These are phyloP conservation scores for Rutidosis leptorrhynchoides DNA, from an alignment of 129 eudicot species.

Conservation along the genomic window DNA sequence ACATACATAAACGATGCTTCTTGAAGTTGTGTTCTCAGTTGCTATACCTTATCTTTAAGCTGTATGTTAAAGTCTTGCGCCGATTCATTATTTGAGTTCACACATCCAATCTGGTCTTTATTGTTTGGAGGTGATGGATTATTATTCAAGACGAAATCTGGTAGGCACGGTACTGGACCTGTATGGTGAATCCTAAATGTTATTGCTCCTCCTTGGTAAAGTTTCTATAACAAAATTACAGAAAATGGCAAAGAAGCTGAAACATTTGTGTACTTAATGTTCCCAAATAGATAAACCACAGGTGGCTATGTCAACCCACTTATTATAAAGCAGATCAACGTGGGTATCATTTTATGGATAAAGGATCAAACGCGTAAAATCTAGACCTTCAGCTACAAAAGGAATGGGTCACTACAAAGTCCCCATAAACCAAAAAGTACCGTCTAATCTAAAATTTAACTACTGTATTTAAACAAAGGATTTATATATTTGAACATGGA, in stretches of 20 bases:
- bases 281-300: not conserved
- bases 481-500: no score
- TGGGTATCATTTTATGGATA: no score
- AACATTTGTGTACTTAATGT: not conserved
- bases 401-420: not conserved
- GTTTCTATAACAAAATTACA: conserved; percentile 36
- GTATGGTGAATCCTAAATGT: conserved; percentile 65
- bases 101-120: conserved; percentile 47
- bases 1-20: conserved; percentile 40
- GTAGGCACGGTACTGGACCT: conserved; percentile 64
- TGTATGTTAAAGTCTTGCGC: conserved; percentile 56
- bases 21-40: conserved; percentile 41
- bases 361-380: not conserved
- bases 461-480: no score
- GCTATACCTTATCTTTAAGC: conserved; percentile 42
- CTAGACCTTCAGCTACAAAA: not conserved
- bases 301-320: not conserved
- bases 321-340: not conserved
- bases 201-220: conserved; percentile 56
- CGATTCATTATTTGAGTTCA: conserved; percentile 49
- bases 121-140: conserved; percentile 46
- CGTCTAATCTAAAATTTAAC: conserved; percentile 14
- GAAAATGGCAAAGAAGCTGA: not conserved
- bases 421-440: not conserved
- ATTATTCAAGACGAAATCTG: conserved; percentile 26